phyloP scores from a whole-genome alignment of 176 grass and related monocot genomes.

The maize (Zea mays) region Zm-B73-REFERENCE-NAM-5.0 NC_050102.1:15720501-15721000 shows the following conservation, averaged over 20 bases:
- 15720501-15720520: conserved; percentile 48
- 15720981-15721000: conserved; percentile 64
- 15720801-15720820: background rate
- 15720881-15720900: conserved; percentile 28
- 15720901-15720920: conserved; percentile 14
- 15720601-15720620: conserved; percentile 39
- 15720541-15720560: conserved; percentile 47
- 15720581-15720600: conserved; percentile 32
- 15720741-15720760: conserved; percentile 58
- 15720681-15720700: conserved; percentile 42
- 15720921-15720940: conserved; percentile 28
- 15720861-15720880: conserved; percentile 35
- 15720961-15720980: conserved; percentile 26
- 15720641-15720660: conserved; percentile 57
- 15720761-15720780: conserved; percentile 46
- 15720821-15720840: conserved; percentile 36
- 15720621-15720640: conserved; percentile 38
- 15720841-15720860: conserved; percentile 39
- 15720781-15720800: conserved; percentile 35
- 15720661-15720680: conserved; percentile 51
- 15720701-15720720: conserved; percentile 38
- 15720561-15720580: conserved; percentile 5
- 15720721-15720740: conserved; percentile 44
- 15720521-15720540: conserved; percentile 34
- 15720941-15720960: conserved; percentile 13